Base-by-base conservation (phyloP, 1,284 basidiomycete genomes). In the Apiotrichum porosum region DNA sequence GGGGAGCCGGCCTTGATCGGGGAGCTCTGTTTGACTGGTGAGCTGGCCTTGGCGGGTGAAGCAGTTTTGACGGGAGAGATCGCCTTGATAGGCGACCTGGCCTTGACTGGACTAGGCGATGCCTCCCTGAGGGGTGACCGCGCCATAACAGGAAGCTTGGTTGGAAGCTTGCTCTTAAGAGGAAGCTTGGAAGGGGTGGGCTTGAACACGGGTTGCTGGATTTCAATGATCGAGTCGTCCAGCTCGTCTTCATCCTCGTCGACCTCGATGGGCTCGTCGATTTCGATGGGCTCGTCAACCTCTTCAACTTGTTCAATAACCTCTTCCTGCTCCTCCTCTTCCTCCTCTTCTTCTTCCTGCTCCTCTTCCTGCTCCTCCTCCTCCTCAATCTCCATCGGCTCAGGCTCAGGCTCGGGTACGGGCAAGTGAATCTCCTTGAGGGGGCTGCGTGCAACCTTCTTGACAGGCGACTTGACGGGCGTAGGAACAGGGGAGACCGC, bases 21-120 rank as follows among this genome's bases (percentile, higher is more conserved):
- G 8, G 43, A 37, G 2, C 33, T 13, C 8, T 32, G 33, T 30
- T 50, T 45, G 38, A 33, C 14, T 3, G 49, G 49, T 1, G 49
- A 47, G 9, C 21, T 19, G 12, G 10, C 15, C 31, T 49, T 49
- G 26, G 32, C 33, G 8, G 47, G 40, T 1, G 40, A 42, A 1
- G 22, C 28, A 15, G 23, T 17, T 40, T 42, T 42, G 40, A 42
- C 40, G 13, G 46, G 46, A 2, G 40, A 37, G 18, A 18, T 15
- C 12, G 17, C 12, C 39, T 42, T 47, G 23, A 24, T 31, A 5
- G 34, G 24, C 3, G 40, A 42, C 9, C 8, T 2, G 12, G 13
- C 18, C 36, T 37, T 37, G 18, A 22, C 4, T 10, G 37, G 37
- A 9, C n/a, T n/a, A n/a, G n/a, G n/a, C n/a, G 32, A 36, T 15